A percentile compares a stretch with the other conserved stretches of the same genome.
Evolutionary conservation across 768 basidiomycete genomes (phyloP).

Genomic region (Coprinopsis cinerea): DNA sequence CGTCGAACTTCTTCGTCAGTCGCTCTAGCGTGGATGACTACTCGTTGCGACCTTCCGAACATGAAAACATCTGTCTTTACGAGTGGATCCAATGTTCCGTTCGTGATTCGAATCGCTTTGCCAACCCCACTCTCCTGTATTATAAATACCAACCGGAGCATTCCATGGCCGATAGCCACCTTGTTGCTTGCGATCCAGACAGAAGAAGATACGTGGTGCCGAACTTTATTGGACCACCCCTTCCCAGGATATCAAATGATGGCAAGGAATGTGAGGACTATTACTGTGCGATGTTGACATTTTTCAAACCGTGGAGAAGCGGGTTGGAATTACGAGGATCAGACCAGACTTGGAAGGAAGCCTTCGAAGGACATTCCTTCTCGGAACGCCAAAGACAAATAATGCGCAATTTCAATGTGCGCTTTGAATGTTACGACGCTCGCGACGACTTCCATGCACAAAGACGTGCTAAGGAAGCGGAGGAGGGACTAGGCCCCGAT

Average conservation of each 20-base stretch:
- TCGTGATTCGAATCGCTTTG: background rate
- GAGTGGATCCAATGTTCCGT: conserved; percentile 18
- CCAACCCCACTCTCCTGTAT: background rate
- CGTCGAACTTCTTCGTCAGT: conserved; percentile 12
- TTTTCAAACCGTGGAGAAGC: conserved; percentile 29
- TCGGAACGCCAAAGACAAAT: conserved; percentile 8
- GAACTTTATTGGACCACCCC: conserved; percentile 23
- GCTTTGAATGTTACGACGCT: conserved; percentile 23
- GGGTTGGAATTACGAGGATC: conserved; percentile 20
- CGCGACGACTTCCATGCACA: conserved; percentile 19
- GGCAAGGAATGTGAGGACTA: conserved; percentile 27
- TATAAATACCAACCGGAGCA: conserved; percentile 9
- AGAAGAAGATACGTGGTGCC: conserved; percentile 13
- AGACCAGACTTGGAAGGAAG: conserved; percentile 18
- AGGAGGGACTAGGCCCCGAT: background rate
- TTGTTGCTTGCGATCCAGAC: background rate
- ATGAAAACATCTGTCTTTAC: conserved; percentile 21
- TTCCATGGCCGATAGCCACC: conserved; percentile 11
- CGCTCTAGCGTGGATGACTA: conserved; percentile 18
- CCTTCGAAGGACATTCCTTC: conserved; percentile 13
- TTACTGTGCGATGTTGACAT: conserved; percentile 25
- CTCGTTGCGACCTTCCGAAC: conserved; percentile 17
- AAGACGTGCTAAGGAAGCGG: conserved; percentile 7
- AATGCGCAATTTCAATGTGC: conserved; percentile 21
- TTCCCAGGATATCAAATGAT: conserved; percentile 26